Conservation (phyloP, 257 asterid genomes). For the Nicotiana sylvestris region DNA sequence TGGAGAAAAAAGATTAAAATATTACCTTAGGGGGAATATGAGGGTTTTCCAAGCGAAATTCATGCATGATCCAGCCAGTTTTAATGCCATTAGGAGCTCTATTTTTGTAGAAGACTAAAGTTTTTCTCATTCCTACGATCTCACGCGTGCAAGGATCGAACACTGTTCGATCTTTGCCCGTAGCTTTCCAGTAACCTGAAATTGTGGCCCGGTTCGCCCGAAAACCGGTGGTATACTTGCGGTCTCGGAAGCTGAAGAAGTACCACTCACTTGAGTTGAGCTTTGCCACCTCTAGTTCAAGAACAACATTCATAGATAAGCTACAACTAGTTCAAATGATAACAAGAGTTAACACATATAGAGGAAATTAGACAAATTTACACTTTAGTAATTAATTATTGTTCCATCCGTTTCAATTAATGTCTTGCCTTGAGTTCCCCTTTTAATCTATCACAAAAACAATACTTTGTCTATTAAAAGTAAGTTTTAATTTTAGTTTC, state of each 20-base stretch:
- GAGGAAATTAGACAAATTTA: not conserved
- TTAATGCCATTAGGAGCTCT: conserved; percentile 70
- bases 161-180: conserved; percentile 56
- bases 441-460: no score
- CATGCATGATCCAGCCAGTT: conserved; percentile 74
- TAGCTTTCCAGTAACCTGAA: conserved; percentile 71
- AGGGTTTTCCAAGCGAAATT: conserved; percentile 61
- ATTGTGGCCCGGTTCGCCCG: conserved; percentile 57
- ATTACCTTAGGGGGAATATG: conserved; percentile 50
- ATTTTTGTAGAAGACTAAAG: conserved; percentile 60
- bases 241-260: conserved; percentile 65
- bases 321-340: not conserved
- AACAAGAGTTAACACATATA: not conserved
- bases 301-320: not conserved
- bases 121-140: conserved; percentile 64
- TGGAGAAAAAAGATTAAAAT: not conserved
- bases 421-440: no score
- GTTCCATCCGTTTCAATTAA: not conserved
- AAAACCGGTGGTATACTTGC: conserved; percentile 55
- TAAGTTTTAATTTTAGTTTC: no score
- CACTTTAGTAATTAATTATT: not conserved
- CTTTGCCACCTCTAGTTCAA: conserved; percentile 44
- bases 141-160: conserved; percentile 29
- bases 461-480: no score
- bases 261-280: conserved; percentile 66